Percentiles rank a stretch among this genome's conserved stretches.
Conservation (phyloP, 2,329 filamentous ascomycete species). For the Tolypocladium ophioglossoides region DNA sequence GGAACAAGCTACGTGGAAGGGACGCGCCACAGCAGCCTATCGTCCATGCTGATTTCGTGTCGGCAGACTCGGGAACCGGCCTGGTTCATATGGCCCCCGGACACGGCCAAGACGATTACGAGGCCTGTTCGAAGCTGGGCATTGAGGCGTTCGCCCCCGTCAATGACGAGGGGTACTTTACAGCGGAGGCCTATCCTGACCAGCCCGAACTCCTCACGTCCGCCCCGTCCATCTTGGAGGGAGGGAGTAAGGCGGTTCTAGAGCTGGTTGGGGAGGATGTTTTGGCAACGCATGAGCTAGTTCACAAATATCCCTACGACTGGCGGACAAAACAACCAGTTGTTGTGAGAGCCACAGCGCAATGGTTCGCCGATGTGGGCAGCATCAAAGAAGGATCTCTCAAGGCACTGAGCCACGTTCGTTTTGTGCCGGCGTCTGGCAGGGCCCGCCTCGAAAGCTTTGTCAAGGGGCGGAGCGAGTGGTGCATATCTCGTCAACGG, state of each 20-base stretch:
- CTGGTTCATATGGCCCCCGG: constrained; percentile 92
- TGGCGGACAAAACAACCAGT: constrained; percentile 94
- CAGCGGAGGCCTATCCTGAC: constrained; percentile 63
- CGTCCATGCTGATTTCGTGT: constrained; percentile 81
- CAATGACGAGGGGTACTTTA: constrained; percentile 72
- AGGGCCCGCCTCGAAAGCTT: constrained; percentile 73
- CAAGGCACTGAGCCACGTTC: constrained; percentile 56
- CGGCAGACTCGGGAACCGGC: constrained; percentile 80
- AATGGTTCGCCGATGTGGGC: constrained; percentile 94
- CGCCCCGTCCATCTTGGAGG: constrained; percentile 61
- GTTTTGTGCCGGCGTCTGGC: constrained; percentile 69
- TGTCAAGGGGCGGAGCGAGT: constrained; percentile 78
- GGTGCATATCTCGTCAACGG: constrained; percentile 95
- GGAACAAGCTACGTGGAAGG: constrained; percentile 55
- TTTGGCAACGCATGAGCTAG: constrained; percentile 58
- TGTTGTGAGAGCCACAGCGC: constrained; percentile 82
- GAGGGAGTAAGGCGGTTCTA: constrained; percentile 60
- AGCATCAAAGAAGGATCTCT: constrained; percentile 69
- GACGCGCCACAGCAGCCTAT: constrained; percentile 53
- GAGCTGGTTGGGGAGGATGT: constrained; percentile 56
- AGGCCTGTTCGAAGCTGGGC: constrained; percentile 59
- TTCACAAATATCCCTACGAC: constrained; percentile 95
- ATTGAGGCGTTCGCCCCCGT: constrained; percentile 75
- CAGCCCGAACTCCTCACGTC: constrained; percentile 51
- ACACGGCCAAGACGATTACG: constrained; percentile 94